Conservation (phyloP, 805 yeast species). For the Yarrowia phangngaensis region DNA sequence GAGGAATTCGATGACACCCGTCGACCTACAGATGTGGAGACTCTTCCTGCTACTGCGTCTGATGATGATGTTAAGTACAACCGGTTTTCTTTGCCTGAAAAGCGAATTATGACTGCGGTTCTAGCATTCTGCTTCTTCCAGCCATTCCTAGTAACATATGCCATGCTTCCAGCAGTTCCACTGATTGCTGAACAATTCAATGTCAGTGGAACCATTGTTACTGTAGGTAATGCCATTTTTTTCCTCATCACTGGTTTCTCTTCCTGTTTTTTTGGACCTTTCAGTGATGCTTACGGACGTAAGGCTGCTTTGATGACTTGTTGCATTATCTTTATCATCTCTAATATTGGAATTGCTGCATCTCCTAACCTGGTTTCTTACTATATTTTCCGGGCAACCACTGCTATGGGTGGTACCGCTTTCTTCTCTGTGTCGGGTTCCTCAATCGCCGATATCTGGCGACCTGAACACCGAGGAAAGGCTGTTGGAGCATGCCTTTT, state of each 20-base stretch:
- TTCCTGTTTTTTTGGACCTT: conserved; percentile 50
- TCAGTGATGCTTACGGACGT: conserved; percentile 54
- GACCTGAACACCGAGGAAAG: conserved; percentile 50
- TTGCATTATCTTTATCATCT: conserved; percentile 37
- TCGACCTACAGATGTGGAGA: conserved; percentile 4
- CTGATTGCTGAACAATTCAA: conserved; percentile 47
- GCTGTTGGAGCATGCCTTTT: conserved; percentile 49
- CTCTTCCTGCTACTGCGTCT: conserved; percentile 9
- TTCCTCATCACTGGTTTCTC: conserved; percentile 52
- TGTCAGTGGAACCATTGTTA: conserved; percentile 48
- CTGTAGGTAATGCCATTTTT: conserved; percentile 50
- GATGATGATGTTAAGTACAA: conserved; percentile 26
- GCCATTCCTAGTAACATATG: conserved; percentile 41
- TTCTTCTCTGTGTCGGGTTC: conserved; percentile 54
- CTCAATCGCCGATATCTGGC: conserved; percentile 50
- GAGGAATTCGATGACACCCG: background rate
- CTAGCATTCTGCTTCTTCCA: conserved; percentile 25
- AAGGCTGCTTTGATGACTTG: conserved; percentile 46
- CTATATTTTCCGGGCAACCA: conserved; percentile 48
- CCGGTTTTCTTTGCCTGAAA: conserved; percentile 18
- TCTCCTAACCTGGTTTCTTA: conserved; percentile 54
- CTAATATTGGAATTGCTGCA: conserved; percentile 44
- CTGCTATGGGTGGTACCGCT: conserved; percentile 55
- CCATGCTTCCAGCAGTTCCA: conserved; percentile 51
- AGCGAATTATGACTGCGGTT: conserved; percentile 23